Evolutionary conservation across 306 rosid species (phyloP).

Genomic region (Prunus persica): Prunus_persica_NCBIv2 NC_034013.1:10709501-10710000

Average conservation of each 20-base stretch:
- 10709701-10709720: neutral
- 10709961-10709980: constrained; percentile 55
- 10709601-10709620: neutral
- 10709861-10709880: constrained; percentile 42
- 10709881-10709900: neutral
- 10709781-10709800: constrained; percentile 80
- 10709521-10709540: neutral
- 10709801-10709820: constrained; percentile 56
- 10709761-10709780: constrained; percentile 64
- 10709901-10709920: constrained; percentile 7
- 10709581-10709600: neutral
- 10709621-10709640: neutral
- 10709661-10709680: neutral
- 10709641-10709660: neutral
- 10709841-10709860: constrained; percentile 58
- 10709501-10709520: neutral
- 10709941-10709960: constrained; percentile 37
- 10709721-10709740: neutral
- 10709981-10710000: constrained; percentile 63
- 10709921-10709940: constrained; percentile 22
- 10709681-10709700: neutral
- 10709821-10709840: constrained; percentile 49
- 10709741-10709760: neutral
- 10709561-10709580: neutral
- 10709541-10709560: neutral